Percentiles rank a stretch among this genome's conserved stretches.
phyloP scores from a whole-genome alignment of 2,329 filamentous ascomycete species.

The Aspergillus hiratsukae region DNA sequence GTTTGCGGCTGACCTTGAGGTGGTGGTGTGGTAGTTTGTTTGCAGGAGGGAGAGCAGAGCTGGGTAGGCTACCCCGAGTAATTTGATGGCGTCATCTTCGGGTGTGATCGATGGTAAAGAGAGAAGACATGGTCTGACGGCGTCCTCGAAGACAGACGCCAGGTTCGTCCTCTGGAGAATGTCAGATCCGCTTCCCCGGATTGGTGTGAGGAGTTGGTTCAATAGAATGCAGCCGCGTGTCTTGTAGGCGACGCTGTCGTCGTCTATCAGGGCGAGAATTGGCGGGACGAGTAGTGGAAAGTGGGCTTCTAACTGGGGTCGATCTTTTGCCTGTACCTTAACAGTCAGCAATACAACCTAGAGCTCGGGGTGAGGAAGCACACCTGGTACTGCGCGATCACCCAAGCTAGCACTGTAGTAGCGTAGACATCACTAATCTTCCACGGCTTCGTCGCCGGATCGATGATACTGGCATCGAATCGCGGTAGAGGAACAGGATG shows the following conservation, averaged over 20 bases:
- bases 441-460: conserved; percentile 38
- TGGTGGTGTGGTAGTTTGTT: conserved; percentile 37
- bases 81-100: conserved; percentile 60
- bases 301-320: conserved; percentile 35
- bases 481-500: conserved; percentile 34
- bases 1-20: conserved; percentile 17
- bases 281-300: conserved; percentile 43
- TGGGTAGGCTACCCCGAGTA: conserved; percentile 64
- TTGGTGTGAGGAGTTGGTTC: conserved; percentile 28
- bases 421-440: conserved; percentile 33
- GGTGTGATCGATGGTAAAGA: conserved; percentile 74
- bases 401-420: conserved; percentile 33
- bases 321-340: conserved; percentile 24
- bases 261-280: conserved; percentile 42
- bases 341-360: background rate
- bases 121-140: conserved; percentile 60
- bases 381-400: conserved; percentile 35
- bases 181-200: conserved; percentile 33
- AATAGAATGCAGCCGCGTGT: conserved; percentile 37
- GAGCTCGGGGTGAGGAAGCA: conserved; percentile 2
- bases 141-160: conserved; percentile 43
- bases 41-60: conserved; percentile 58
- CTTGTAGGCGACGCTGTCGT: conserved; percentile 35
- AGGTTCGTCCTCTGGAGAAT: conserved; percentile 42
- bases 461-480: conserved; percentile 33